Evolutionary conservation across 1,284 basidiomycete genomes (phyloP).

Genomic region (Porphyrellus sp.): DNA sequence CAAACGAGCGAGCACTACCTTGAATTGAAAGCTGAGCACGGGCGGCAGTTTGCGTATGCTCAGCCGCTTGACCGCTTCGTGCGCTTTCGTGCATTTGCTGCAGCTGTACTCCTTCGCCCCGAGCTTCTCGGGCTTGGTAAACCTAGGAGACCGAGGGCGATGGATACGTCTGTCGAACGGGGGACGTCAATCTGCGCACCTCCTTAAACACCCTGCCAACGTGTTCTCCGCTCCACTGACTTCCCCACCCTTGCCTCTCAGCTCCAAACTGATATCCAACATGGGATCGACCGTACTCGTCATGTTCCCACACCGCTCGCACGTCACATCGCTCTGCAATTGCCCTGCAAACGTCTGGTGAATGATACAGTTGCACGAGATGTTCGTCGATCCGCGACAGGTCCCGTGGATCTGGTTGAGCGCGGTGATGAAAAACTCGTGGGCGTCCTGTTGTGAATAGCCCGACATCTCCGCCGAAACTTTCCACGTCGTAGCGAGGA

Average conservation of each 20-base stretch:
- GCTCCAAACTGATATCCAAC: conserved; percentile 88
- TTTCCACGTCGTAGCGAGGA: conserved; percentile 87
- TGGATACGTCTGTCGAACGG: background rate
- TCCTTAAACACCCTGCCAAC: conserved; percentile 64
- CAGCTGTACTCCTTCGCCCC: conserved; percentile 72
- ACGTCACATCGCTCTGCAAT: conserved; percentile 87
- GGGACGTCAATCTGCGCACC: conserved; percentile 41
- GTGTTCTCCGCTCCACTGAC: conserved; percentile 49
- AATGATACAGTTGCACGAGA: conserved; percentile 87
- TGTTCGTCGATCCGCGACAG: conserved; percentile 65
- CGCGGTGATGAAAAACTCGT: conserved; percentile 84
- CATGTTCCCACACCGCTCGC: conserved; percentile 72
- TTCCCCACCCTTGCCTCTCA: conserved; percentile 57
- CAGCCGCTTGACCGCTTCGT: conserved; percentile 79
- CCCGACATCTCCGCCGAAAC: conserved; percentile 81
- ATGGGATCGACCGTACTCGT: conserved; percentile 86
- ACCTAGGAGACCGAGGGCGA: conserved; percentile 41
- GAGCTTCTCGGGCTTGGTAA: conserved; percentile 74
- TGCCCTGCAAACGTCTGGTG: conserved; percentile 89
- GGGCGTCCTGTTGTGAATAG: conserved; percentile 92
- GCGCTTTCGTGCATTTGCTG: conserved; percentile 66
- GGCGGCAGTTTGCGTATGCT: conserved; percentile 85
- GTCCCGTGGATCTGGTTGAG: conserved; percentile 84
- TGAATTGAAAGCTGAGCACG: conserved; percentile 93
- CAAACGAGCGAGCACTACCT: conserved; percentile 49